These are phyloP conservation scores for Juncus inflexus DNA, from an alignment of 176 grass and related monocot species.

Conservation along the genomic window DNA sequence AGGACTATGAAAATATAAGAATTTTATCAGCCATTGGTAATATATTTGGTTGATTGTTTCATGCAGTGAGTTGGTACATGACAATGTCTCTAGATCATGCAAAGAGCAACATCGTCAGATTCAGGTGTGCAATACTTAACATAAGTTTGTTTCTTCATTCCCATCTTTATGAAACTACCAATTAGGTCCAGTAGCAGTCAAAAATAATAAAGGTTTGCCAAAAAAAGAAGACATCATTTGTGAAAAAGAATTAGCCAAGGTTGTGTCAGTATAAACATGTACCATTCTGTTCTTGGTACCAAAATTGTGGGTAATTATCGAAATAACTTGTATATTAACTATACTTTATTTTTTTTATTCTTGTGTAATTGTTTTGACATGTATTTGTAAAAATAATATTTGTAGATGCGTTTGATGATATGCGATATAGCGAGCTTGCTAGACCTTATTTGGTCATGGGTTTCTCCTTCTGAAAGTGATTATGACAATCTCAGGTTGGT, in stretches of 20 bases:
- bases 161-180: not conserved
- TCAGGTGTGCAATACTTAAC: slow-evolving; percentile 37
- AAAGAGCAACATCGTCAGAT: slow-evolving; percentile 89
- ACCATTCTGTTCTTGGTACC: not conserved
- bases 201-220: not conserved
- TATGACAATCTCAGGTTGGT: slow-evolving; percentile 28
- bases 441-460: slow-evolving; percentile 91
- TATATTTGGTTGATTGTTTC: slow-evolving; percentile 23
- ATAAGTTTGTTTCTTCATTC: slow-evolving; percentile 11
- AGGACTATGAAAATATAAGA: too few species aligned
- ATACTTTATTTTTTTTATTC: too few species aligned
- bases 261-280: not conserved
- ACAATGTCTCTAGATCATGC: slow-evolving; percentile 81
- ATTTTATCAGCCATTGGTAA: not conserved
- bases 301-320: not conserved
- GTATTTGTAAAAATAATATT: too few species aligned
- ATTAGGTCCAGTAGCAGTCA: not conserved
- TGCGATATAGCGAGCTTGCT: slow-evolving; percentile 73
- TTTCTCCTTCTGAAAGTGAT: slow-evolving; percentile 68
- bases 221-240: too few species aligned
- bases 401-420: slow-evolving; percentile 88
- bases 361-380: too few species aligned
- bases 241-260: slow-evolving; percentile 10
- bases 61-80: slow-evolving; percentile 87
- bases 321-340: too few species aligned